These are phyloP conservation scores for Fusarium avenaceum DNA, from an alignment of 2,329 filamentous ascomycete genomes.

Conservation along the genomic window DNA sequence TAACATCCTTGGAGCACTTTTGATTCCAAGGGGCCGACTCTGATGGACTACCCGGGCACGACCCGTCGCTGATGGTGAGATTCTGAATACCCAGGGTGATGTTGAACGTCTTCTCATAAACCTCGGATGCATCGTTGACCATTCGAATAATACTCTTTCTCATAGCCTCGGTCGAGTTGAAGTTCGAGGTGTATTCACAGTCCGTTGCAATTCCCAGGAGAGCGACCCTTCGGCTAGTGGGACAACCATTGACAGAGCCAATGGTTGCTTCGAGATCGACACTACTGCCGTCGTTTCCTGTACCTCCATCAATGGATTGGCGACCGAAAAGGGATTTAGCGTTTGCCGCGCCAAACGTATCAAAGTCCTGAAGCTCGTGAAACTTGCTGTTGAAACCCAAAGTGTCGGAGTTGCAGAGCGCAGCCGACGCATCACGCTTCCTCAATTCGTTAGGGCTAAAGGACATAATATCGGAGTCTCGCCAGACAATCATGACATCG, in stretches of 20 bases:
- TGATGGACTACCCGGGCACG: constrained; percentile 79
- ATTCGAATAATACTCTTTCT: constrained; percentile 82
- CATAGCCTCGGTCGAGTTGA: constrained; percentile 73
- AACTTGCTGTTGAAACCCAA: constrained; percentile 83
- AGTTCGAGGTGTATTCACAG: constrained; percentile 84
- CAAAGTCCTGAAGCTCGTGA: constrained; percentile 63
- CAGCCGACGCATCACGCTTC: constrained; percentile 66
- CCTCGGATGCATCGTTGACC: constrained; percentile 86
- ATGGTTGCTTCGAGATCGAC: constrained; percentile 84
- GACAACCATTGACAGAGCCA: constrained; percentile 86
- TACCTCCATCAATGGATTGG: constrained; percentile 74
- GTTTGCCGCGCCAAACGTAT: constrained; percentile 71
- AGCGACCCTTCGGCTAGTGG: constrained; percentile 89
- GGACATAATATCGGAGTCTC: constrained; percentile 85
- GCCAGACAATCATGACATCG: constrained; percentile 90
- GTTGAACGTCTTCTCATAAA: constrained; percentile 94
- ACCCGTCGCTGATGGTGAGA: constrained; percentile 79
- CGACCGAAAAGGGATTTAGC: constrained; percentile 78
- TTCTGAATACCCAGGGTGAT: constrained; percentile 93
- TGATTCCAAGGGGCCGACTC: constrained; percentile 86
- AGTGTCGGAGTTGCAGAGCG: constrained; percentile 79
- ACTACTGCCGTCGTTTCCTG: constrained; percentile 76
- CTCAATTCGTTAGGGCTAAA: constrained; percentile 70
- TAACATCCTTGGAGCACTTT: constrained; percentile 71
- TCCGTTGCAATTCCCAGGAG: constrained; percentile 93